phyloP scores from a whole-genome alignment of 768 basidiomycete species.

The Gelatoporia subvermispora region DNA sequence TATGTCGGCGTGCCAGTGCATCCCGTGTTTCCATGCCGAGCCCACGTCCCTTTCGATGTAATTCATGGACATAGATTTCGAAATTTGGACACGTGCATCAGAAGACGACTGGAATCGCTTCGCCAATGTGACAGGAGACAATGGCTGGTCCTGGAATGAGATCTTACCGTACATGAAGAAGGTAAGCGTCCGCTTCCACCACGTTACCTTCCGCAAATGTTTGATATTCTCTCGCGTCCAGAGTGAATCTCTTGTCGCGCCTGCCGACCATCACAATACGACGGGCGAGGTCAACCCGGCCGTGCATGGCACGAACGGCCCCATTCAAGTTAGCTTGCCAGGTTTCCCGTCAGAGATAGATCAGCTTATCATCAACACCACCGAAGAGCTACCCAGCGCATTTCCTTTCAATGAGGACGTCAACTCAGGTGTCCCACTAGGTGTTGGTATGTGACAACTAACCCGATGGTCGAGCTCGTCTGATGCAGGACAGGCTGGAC shows the following conservation, averaged over 20 bases:
- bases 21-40: background rate
- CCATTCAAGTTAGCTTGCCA: slow-evolving; percentile 14
- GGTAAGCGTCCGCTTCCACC: no score
- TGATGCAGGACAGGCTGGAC: slow-evolving; percentile 4
- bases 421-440: slow-evolving; percentile 38
- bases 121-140: slow-evolving; percentile 22
- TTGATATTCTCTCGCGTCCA: background rate
- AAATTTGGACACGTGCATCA: slow-evolving; percentile 24
- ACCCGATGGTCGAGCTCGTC: no score
- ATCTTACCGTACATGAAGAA: slow-evolving; percentile 19
- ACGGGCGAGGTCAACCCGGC: slow-evolving; percentile 16
- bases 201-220: no score
- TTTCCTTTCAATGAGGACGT: slow-evolving; percentile 39
- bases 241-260: slow-evolving; percentile 18
- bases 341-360: slow-evolving; percentile 4
- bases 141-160: slow-evolving; percentile 23
- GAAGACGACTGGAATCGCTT: slow-evolving; percentile 21
- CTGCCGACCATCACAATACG: slow-evolving; percentile 18
- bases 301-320: slow-evolving; percentile 19
- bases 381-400: slow-evolving; percentile 29
- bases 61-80: slow-evolving; percentile 13
- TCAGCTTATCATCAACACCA: slow-evolving; percentile 25
- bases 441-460: slow-evolving; percentile 29
- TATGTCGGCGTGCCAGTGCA: slow-evolving; percentile 8
- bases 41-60: background rate